Evolutionary conservation across 805 yeast species (phyloP).

Genomic region (Ogataea siamensis): DNA sequence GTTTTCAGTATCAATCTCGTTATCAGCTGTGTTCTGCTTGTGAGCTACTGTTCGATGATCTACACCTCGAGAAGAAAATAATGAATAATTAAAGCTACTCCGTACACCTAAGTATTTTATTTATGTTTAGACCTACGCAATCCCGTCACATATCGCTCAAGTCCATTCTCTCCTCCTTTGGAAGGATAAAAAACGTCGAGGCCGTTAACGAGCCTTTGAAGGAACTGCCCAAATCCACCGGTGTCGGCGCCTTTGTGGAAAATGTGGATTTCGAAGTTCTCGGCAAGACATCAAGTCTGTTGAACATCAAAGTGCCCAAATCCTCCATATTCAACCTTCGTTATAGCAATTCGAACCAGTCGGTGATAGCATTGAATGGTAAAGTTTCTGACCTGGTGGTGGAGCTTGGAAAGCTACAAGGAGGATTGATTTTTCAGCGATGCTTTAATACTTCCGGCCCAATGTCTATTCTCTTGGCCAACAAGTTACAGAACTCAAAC

Average conservation of each 20-base stretch:
- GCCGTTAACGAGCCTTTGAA: slow-evolving; percentile 23
- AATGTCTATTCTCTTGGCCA: slow-evolving; percentile 36
- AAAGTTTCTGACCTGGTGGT: slow-evolving; percentile 32
- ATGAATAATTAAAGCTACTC: neutral
- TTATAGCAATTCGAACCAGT: slow-evolving; percentile 37
- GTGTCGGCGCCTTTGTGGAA: slow-evolving; percentile 46
- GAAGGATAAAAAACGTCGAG: slow-evolving; percentile 4
- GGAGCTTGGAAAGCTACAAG: slow-evolving; percentile 27
- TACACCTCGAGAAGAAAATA: slow-evolving; percentile 3
- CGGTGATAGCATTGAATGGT: slow-evolving; percentile 46
- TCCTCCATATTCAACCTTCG: slow-evolving; percentile 38
- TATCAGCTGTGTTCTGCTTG: slow-evolving; percentile 30
- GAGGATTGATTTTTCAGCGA: slow-evolving; percentile 33
- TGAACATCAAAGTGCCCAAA: slow-evolving; percentile 45
- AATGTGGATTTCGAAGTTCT: slow-evolving; percentile 41
- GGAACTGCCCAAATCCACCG: slow-evolving; percentile 39
- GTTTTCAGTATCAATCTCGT: slow-evolving; percentile 43
- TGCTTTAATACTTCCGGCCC: slow-evolving; percentile 32
- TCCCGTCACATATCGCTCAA: slow-evolving; percentile 19
- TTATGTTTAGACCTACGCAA: slow-evolving; percentile 10
- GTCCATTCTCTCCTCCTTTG: slow-evolving; percentile 17
- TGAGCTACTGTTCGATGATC: slow-evolving; percentile 22
- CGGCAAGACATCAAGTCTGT: slow-evolving; percentile 38
- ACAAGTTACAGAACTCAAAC: slow-evolving; percentile 33
- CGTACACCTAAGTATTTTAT: slow-evolving; percentile 3